Evolutionary conservation across 495 filamentous ascomycete genomes (phyloP), one percentile per base, ranked within the genome.

Genomic region (Thermochaetoides thermophila): DNA sequence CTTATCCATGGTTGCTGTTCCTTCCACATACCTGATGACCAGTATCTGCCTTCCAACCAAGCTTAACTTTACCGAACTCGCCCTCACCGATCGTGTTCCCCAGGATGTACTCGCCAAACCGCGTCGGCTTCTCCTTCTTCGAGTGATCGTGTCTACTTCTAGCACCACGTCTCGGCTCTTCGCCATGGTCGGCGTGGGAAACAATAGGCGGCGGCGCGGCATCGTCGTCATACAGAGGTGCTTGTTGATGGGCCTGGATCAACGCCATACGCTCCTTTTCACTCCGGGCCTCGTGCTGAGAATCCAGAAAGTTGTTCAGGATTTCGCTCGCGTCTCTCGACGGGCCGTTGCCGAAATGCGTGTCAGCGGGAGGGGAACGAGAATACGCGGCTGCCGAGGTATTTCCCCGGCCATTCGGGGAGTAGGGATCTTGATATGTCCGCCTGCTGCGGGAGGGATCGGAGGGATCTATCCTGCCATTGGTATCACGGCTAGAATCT

Each of bases 31-130:
- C 73, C 58, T 78, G 69, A 27, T 93, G 78, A 37, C 79, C 85
- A 17, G 84, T 84, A 55, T 94, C 86, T 51, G 79, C 76, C 59
- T 93, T 96, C 89, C 91, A 99, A n/a, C 89, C 89, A 46, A 99
- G 70, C 56, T 95, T 96, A 45, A 99, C 89, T 50, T 99, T 99
- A 32, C 89, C 89, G 52, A 99, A 99, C 49, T 99, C 89, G 20
- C 89, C 89, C 61, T 96, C 89, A 30, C 89, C 89, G 17, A 99
- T 76, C n/a, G 87, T 95, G 45, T 93, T 84, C 4, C 89, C 89
- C 7, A 99, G 66, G 36, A 89, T 83, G 50, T 94, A 99, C 17
- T 92, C 82, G 23, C 89, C 91, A 51, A 96, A 96, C 10, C 76
- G 81, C 14, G 76, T 84, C 38, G 84, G 82, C 59, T 91, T 96